A percentile compares a stretch with the other conserved stretches of the same genome.
These are phyloP conservation scores for Cytospora schulzeri DNA, from an alignment of 2,329 filamentous ascomycete genomes.

Conservation along the genomic window DNA sequence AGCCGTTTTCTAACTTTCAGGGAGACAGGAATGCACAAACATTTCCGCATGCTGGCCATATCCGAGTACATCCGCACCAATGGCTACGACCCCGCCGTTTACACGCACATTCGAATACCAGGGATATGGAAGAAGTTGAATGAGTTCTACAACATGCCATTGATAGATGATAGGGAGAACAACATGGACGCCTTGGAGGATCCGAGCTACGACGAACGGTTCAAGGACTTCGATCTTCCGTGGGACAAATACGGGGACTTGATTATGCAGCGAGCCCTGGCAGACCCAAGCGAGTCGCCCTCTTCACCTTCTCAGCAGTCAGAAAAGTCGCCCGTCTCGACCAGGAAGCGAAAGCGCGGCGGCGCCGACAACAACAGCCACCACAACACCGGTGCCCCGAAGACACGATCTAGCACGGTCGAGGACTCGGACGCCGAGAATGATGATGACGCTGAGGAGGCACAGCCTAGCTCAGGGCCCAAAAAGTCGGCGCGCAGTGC, in stretches of 20 bases:
- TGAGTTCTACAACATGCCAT: constrained; percentile 80
- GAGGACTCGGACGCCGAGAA: constrained; percentile 53
- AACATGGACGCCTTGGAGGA: constrained; percentile 56
- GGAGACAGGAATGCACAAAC: constrained; percentile 79
- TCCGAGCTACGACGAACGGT: constrained; percentile 60
- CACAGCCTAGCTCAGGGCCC: constrained; percentile 40
- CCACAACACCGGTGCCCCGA: constrained; percentile 35
- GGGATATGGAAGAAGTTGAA: constrained; percentile 89
- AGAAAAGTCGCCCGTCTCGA: constrained; percentile 40
- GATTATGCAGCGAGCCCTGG: constrained; percentile 49
- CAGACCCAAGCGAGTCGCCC: constrained; percentile 50
- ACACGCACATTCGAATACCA: constrained; percentile 82
- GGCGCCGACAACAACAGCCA: constrained; percentile 34
- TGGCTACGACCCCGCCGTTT: constrained; percentile 70
- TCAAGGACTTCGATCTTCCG: constrained; percentile 68
- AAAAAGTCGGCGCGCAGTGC: constrained; percentile 44
- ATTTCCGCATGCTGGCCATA: constrained; percentile 89
- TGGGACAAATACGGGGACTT: constrained; percentile 47
- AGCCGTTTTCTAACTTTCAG: constrained; percentile 24
- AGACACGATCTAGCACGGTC: constrained; percentile 50
- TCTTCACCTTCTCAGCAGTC: constrained; percentile 47
- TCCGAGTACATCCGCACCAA: constrained; percentile 78
- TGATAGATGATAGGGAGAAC: constrained; percentile 83
- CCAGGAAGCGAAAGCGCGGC: constrained; percentile 51
- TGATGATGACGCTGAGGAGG: constrained; percentile 37